Evolutionary conservation across 331 rosid species (phyloP).

Genomic region (Acacia pycnantha): DNA sequence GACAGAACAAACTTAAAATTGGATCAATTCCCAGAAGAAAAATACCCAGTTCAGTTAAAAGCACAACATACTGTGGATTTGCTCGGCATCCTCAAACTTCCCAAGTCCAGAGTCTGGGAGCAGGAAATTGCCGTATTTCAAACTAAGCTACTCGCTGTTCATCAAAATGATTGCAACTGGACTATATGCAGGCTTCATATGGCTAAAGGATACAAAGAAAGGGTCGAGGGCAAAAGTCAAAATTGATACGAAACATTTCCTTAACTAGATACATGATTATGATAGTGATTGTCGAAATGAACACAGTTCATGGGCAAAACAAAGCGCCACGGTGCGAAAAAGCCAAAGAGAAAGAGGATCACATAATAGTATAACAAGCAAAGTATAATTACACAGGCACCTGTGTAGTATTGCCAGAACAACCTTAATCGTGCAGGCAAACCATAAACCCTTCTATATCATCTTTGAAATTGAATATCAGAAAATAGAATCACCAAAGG

Average conservation of each 20-base stretch:
- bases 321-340: not conserved
- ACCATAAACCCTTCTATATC: not conserved
- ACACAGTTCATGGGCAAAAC: not conserved
- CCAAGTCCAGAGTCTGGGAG: not conserved
- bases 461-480: not conserved
- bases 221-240: not conserved
- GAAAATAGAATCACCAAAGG: not conserved
- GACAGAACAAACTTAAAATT: not conserved
- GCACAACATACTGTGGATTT: not conserved
- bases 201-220: not conserved
- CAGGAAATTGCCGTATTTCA: not conserved
- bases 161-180: not conserved
- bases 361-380: not conserved
- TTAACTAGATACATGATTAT: not conserved
- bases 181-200: not conserved
- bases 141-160: not conserved
- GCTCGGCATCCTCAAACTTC: not conserved
- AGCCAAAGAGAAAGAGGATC: not conserved
- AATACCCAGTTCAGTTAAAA: not conserved
- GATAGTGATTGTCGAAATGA: not conserved
- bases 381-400: not conserved
- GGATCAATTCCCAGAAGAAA: not conserved
- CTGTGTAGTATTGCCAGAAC: not conserved
- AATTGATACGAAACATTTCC: not conserved
- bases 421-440: conserved; percentile 20